Percentiles rank a stretch among this genome's conserved stretches.
Conservation (phyloP, 306 rosid genomes). For the Cajanus cajan region DNA sequence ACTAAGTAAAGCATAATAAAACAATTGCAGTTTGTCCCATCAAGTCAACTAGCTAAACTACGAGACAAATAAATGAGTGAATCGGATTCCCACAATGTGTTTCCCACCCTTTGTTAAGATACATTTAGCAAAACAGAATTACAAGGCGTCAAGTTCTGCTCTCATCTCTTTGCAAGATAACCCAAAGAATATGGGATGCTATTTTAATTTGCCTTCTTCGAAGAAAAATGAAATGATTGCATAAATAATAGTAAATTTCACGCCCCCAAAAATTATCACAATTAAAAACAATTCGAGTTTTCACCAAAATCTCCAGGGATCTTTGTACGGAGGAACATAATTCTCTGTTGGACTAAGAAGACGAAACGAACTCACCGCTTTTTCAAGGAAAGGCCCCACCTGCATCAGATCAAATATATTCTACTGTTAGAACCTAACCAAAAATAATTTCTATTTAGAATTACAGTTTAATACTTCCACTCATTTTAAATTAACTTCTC, state of each 20-base stretch:
- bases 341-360: slow-evolving; percentile 76
- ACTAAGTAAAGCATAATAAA: no score
- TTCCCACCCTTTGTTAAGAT: no score
- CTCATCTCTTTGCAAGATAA: background rate
- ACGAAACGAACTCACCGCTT: slow-evolving; percentile 78
- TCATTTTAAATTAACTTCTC: background rate
- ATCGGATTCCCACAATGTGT: no score
- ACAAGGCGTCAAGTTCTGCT: background rate
- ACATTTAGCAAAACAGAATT: background rate
- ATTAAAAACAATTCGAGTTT: slow-evolving; percentile 23
- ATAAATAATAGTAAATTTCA: background rate
- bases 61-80: no score
- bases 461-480: background rate
- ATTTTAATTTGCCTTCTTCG: slow-evolving; percentile 1
- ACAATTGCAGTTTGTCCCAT: no score
- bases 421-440: background rate
- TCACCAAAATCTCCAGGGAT: slow-evolving; percentile 99
- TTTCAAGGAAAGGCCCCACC: slow-evolving; percentile 78
- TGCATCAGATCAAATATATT: slow-evolving; percentile 49
- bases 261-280: background rate
- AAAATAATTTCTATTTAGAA: background rate
- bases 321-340: slow-evolving; percentile 92
- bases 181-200: slow-evolving; percentile 1
- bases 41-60: no score
- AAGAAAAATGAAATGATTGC: slow-evolving; percentile 11